Evolutionary conservation across 1,139 yeast species (phyloP), one percentile per base, ranked within the genome.

Genomic region (Suhomyces anneliseae): DNA sequence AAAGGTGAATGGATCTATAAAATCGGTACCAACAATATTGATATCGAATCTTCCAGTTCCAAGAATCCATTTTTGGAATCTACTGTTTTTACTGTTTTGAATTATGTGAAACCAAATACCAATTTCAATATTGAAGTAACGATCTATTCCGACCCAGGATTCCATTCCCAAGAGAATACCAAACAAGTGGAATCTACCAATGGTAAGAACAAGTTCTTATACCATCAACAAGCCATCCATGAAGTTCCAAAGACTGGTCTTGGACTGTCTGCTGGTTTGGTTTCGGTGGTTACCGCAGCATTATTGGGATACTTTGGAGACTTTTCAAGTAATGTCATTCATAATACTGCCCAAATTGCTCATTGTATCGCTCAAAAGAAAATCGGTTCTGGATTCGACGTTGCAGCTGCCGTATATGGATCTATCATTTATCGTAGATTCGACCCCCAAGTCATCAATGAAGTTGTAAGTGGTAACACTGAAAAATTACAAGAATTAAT

Each of bases 371-470:
- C 99, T 2, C 99, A 93, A 63, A 88, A 89, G 39, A 95, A 95
- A 64, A 84, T 93, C 27, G 99, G 99, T 0, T 89, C 97, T 3
- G 99, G 99, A 0, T 93, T 93, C 64, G 99, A 93, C 62, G 95
- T 95, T 38, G 98, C 96, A 0, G 85, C 98, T 8, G 99, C 99
- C 0, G 85, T 89, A 0, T 93, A 78, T 65, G 99, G 99, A 2
- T 87, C 97, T 0, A 87, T 92, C 40, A 76, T 83, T 6, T 93
- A 93, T 65, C 76, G 80, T 36, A 72, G 99, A 51, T 93, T 93
- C 59, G 68, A 70, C 8, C 88, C 90, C 0, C 58, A 54, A 9
- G 54, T 83, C 33, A 78, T 87, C 36, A 70, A 75, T 38, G 36
- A 6, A 32, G 50, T 36, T 19, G 42, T 42, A 12, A 26, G 35